Conservation (phyloP, 2,329 filamentous ascomycete species). For the Xylaria sp. region DNA sequence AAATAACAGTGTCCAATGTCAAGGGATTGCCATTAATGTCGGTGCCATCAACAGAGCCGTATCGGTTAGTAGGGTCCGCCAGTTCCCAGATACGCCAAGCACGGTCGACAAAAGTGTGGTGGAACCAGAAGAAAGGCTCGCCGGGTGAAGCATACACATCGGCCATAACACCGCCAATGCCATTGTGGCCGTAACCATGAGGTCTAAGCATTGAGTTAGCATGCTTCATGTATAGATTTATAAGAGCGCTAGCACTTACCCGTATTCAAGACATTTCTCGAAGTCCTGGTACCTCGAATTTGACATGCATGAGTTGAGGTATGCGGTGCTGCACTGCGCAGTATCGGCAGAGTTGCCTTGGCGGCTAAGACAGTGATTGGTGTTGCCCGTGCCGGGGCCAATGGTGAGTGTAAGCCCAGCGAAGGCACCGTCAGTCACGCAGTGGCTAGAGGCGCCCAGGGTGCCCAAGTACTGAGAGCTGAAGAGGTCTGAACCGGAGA, state of each 20-base stretch:
- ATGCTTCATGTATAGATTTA: not conserved
- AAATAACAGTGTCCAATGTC: constrained; percentile 31
- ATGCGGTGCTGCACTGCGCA: constrained; percentile 32
- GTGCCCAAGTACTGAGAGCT: constrained; percentile 33
- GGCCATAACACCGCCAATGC: constrained; percentile 35
- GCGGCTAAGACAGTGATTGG: constrained; percentile 31
- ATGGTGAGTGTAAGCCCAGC: constrained; percentile 35
- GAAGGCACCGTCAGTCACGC: constrained; percentile 35
- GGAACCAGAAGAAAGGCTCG: constrained; percentile 40
- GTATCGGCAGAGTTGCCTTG: constrained; percentile 26
- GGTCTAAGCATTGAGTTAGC: constrained; percentile 29
- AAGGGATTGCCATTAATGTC: constrained; percentile 34
- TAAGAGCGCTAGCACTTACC: constrained; percentile 26
- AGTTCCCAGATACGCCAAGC: constrained; percentile 36
- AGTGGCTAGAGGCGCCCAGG: constrained; percentile 27
- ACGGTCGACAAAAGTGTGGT: constrained; percentile 38
- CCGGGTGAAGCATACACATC: constrained; percentile 37
- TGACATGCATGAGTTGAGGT: constrained; percentile 33
- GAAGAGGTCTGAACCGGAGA: constrained; percentile 31
- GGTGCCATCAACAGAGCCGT: constrained; percentile 32
- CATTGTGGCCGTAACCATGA: constrained; percentile 37
- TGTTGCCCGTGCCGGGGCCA: constrained; percentile 32
- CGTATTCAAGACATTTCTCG: constrained; percentile 36
- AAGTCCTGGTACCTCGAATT: constrained; percentile 36
- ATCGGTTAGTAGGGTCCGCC: constrained; percentile 34